These are phyloP conservation scores for Boletus semigastroideus DNA, from an alignment of 1,284 basidiomycete genomes.

Conservation along the genomic window DNA sequence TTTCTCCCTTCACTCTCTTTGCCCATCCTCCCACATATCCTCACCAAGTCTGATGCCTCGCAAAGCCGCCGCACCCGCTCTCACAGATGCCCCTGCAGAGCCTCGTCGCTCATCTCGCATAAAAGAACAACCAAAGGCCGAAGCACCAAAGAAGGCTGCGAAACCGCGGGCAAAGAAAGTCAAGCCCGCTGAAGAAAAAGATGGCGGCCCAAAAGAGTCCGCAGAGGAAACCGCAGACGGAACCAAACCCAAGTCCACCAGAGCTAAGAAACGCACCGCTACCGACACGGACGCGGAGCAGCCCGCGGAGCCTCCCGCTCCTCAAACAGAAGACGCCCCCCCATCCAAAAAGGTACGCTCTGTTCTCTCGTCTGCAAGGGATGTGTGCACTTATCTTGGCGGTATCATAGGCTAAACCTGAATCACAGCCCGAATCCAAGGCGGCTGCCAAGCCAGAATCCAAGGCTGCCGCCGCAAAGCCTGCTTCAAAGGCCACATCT, in stretches of 20 bases:
- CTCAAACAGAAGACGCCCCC: constrained; percentile 38
- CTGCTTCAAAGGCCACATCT: constrained; percentile 36
- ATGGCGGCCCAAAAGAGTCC: constrained; percentile 35
- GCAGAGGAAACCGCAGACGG: constrained; percentile 29
- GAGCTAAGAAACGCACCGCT: constrained; percentile 54
- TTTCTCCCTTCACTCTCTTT: constrained; percentile 18
- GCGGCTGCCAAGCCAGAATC: constrained; percentile 26
- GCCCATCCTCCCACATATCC: constrained; percentile 8
- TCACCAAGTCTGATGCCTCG: constrained; percentile 53
- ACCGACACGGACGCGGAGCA: constrained; percentile 34
- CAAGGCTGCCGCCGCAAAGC: constrained; percentile 27
- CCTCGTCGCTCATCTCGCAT: constrained; percentile 71
- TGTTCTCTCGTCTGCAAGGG: neutral
- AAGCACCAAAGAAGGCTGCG: constrained; percentile 53
- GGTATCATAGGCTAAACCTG: constrained; percentile 23
- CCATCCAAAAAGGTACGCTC: constrained; percentile 51
- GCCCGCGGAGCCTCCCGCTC: constrained; percentile 41
- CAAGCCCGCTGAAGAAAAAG: constrained; percentile 37
- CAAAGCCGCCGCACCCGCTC: constrained; percentile 50
- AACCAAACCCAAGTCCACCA: constrained; percentile 54
- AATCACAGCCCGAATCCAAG: constrained; percentile 29
- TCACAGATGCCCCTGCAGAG: constrained; percentile 32
- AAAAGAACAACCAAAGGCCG: constrained; percentile 64
- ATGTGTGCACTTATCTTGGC: neutral
- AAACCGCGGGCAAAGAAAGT: constrained; percentile 60